Base-by-base conservation (phyloP, 192 early-diverging fungal genomes). In the Umbelopsis sp. region DNA sequence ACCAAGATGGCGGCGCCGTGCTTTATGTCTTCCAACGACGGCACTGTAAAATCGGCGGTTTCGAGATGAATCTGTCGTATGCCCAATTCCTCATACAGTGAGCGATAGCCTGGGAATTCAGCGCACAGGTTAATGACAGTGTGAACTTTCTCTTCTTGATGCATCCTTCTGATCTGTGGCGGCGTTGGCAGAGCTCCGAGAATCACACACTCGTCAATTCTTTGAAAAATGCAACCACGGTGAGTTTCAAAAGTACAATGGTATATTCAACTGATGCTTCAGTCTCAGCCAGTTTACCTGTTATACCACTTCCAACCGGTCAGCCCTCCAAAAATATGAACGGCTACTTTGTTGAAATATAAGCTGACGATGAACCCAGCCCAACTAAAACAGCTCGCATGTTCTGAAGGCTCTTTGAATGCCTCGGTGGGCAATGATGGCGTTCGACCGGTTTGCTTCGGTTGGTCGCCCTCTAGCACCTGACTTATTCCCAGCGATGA, bases 91-190 rank as follows among this genome's bases (percentile, higher is more conserved):
- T 67, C 15, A 67, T 81, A 83, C 0, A 76, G 71, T 21, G 67
- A 46, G 0, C 72, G 41, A 61, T 81, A 79, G 9, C 84, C 84
- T 15, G 58, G 53, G 37, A 85, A 85, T 45, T 85, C 84, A 16
- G 81, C 78, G 69, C 84, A 85, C 74, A 85, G 71, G 64, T 85
- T 85, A 35, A 85, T 68, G 21, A 85, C 68, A 22, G 53, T 69
- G 52, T 49, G n/a, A n/a, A 78, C 35, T 41, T 71, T 48, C 9
- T 74, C 46, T 10, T n/a, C 33, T 20, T 44, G 13, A 46, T 74
- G 72, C 58, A 78, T 7, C 1, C n/a, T 20, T 23, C 66, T 70
- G 22, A 78, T 78, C 23, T 68, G 70, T 30, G 66, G 33, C 0
- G 72, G 69, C 5, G 71, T 74, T 13, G 77, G 77, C 20, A 78